These are phyloP conservation scores for Aspergillus pseudoviridinutans DNA, from an alignment of 2,329 filamentous ascomycete genomes.

Conservation along the genomic window DNA sequence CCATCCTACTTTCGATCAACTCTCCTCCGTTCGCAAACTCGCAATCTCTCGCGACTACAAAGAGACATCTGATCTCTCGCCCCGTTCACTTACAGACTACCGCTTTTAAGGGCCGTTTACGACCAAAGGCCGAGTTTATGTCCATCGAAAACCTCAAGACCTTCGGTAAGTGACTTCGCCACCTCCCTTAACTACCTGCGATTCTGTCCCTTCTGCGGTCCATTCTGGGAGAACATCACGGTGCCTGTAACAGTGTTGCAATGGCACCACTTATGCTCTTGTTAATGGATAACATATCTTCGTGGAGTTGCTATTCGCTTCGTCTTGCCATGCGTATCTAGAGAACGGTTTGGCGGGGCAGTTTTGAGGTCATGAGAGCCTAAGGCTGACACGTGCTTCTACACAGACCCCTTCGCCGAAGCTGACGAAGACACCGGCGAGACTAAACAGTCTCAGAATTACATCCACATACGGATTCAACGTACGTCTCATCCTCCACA, in stretches of 20 bases:
- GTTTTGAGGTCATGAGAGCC: slow-evolving; percentile 22
- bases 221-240: background rate
- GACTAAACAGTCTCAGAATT: slow-evolving; percentile 92
- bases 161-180: slow-evolving; percentile 65
- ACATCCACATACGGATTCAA: slow-evolving; percentile 99
- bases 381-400: slow-evolving; percentile 31
- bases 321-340: slow-evolving; percentile 1
- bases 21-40: slow-evolving; percentile 2
- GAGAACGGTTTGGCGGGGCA: slow-evolving; percentile 34
- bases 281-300: background rate
- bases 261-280: background rate
- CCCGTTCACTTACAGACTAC: slow-evolving; percentile 27
- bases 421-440: slow-evolving; percentile 99
- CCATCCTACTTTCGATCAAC: slow-evolving; percentile 1
- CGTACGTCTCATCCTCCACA: slow-evolving; percentile 58
- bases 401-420: slow-evolving; percentile 98
- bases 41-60: slow-evolving; percentile 19
- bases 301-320: background rate
- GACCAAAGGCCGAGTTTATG: slow-evolving; percentile 82
- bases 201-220: slow-evolving; percentile 4
- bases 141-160: slow-evolving; percentile 98
- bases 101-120: slow-evolving; percentile 44
- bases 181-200: slow-evolving; percentile 17
- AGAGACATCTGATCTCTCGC: slow-evolving; percentile 33
- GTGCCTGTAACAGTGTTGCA: background rate